phyloP scores from a whole-genome alignment of 306 rosid genomes.

The Castanea mollissima region DNA sequence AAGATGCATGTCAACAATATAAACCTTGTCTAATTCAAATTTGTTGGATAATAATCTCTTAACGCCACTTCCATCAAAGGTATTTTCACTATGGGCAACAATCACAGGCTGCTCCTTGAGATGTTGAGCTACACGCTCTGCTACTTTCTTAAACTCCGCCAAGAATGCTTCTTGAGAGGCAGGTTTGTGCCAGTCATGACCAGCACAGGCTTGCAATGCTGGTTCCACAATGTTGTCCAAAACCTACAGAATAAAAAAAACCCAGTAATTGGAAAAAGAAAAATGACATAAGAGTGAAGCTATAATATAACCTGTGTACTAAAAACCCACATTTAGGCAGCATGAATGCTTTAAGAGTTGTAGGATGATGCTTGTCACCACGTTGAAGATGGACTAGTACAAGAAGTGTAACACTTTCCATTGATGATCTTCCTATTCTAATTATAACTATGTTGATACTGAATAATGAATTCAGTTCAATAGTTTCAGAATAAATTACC shows the following conservation, averaged over 20 bases:
- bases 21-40: slow-evolving; percentile 92
- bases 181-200: slow-evolving; percentile 41
- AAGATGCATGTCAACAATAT: not conserved
- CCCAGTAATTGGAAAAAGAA: not conserved
- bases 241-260: slow-evolving; percentile 45
- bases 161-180: slow-evolving; percentile 69
- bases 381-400: not conserved
- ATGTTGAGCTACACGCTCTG: slow-evolving; percentile 45
- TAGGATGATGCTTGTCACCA: not conserved
- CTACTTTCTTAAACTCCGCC: slow-evolving; percentile 69
- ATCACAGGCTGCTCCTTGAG: slow-evolving; percentile 73
- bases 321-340: not conserved
- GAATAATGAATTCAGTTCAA: not conserved
- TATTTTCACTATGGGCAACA: slow-evolving; percentile 88
- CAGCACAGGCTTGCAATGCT: slow-evolving; percentile 45
- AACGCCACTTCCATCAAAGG: slow-evolving; percentile 77
- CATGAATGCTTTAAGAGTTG: not conserved
- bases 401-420: not conserved
- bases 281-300: not conserved
- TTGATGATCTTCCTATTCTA: not conserved
- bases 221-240: slow-evolving; percentile 66
- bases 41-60: slow-evolving; percentile 77
- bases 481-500: slow-evolving; percentile 41
- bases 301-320: not conserved
- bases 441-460: not conserved